Evolutionary conservation across 805 yeast genomes (phyloP).

Genomic region (Yarrowia bubula): DNA sequence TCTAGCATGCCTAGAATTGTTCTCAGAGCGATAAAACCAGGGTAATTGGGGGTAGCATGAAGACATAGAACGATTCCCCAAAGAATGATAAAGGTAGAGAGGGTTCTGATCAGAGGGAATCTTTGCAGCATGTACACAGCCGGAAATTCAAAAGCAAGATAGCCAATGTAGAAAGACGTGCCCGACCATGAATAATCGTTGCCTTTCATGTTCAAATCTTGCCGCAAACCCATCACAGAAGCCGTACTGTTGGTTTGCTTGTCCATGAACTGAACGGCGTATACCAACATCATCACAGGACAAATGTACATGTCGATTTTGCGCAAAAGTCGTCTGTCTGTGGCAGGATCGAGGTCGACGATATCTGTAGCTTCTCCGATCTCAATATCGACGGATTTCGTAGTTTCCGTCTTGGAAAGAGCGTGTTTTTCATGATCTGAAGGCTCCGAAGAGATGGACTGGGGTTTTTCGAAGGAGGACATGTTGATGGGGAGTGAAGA

Average conservation of each 20-base stretch:
- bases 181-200: slow-evolving; percentile 7
- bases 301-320: not conserved
- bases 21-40: not conserved
- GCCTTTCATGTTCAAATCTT: not conserved
- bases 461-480: no score
- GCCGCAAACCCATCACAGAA: not conserved
- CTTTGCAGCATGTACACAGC: not conserved
- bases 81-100: not conserved
- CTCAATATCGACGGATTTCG: not conserved
- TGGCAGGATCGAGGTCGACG: not conserved
- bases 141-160: not conserved
- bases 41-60: slow-evolving; percentile 6
- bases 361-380: not conserved
- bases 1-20: slow-evolving; percentile 2
- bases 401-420: no score
- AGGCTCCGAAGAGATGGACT: no score
- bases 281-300: slow-evolving; percentile 4
- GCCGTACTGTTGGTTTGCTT: slow-evolving; percentile 3
- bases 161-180: not conserved
- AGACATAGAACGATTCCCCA: slow-evolving; percentile 6
- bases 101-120: not conserved
- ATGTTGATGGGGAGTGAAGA: no score
- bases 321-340: not conserved
- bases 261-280: slow-evolving; percentile 11
- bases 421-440: no score